phyloP scores from a whole-genome alignment of 768 basidiomycete species.

The Daedaleopsis sinensis region DNA sequence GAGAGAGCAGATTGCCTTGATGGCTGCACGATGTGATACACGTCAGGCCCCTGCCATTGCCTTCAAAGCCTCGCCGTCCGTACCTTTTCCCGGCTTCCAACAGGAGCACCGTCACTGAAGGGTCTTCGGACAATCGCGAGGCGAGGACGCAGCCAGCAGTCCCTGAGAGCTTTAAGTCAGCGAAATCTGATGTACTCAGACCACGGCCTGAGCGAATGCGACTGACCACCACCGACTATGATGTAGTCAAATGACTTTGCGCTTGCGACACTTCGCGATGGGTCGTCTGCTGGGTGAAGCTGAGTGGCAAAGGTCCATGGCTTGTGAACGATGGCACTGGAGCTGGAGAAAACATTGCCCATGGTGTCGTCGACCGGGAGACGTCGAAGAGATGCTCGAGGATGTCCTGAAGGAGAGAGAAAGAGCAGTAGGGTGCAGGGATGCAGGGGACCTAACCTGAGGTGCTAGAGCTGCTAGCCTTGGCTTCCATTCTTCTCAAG shows the following conservation, averaged over 20 bases:
- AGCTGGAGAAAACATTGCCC: too few relatives aligned
- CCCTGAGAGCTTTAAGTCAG: slow-evolving; percentile 36
- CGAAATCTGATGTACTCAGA: not conserved
- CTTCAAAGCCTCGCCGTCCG: not conserved
- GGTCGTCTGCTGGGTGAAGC: too few relatives aligned
- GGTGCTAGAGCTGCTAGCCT: too few relatives aligned
- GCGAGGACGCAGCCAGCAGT: slow-evolving; percentile 64
- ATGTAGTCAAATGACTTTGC: slow-evolving; percentile 33
- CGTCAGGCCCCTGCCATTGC: not conserved
- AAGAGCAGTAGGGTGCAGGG: too few relatives aligned
- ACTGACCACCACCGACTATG: slow-evolving; percentile 35
- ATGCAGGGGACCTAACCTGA: too few relatives aligned
- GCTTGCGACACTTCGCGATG: too few relatives aligned
- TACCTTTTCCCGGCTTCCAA: slow-evolving; percentile 67
- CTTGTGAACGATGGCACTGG: too few relatives aligned
- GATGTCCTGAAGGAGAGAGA: too few relatives aligned
- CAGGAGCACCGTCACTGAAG: slow-evolving; percentile 50
- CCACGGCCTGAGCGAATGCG: not conserved
- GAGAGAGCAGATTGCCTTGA: slow-evolving; percentile 13
- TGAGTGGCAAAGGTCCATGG: too few relatives aligned
- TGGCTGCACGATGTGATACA: slow-evolving; percentile 5
- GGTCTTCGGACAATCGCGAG: slow-evolving; percentile 56
- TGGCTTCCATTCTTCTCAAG: too few relatives aligned
- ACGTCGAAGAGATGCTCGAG: too few relatives aligned
- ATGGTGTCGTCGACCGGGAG: too few relatives aligned